These are phyloP conservation scores for Hymenoscyphus fructigenus DNA, from an alignment of 2,329 filamentous ascomycete genomes.

Conservation along the genomic window DNA sequence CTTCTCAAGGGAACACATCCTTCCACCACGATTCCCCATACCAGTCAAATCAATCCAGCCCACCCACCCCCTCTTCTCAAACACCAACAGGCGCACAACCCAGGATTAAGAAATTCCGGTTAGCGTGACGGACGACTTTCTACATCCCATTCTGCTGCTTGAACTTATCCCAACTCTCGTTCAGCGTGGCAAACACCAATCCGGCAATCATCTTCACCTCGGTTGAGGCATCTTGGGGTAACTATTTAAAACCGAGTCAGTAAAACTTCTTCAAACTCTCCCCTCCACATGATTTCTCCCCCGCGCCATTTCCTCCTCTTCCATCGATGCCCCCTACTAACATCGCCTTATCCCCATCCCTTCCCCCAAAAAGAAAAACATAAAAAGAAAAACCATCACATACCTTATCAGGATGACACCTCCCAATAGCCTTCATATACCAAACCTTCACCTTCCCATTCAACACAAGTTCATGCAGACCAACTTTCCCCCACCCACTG, in stretches of 20 bases:
- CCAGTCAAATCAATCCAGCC: no score
- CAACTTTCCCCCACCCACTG: conserved; percentile 95
- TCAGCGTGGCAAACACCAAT: conserved; percentile 65
- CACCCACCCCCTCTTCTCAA: no score
- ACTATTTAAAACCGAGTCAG: conserved; percentile 40
- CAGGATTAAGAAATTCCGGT: no score
- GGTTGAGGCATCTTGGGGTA: conserved; percentile 63
- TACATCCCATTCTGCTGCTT: conserved; percentile 66
- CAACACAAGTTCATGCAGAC: conserved; percentile 88
- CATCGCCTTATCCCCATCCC: no score
- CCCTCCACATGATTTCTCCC: no score
- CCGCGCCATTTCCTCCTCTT: no score
- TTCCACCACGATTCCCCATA: no score
- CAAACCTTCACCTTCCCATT: conserved; percentile 93
- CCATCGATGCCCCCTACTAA: no score
- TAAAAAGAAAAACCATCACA: conserved; percentile 36
- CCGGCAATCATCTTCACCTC: conserved; percentile 66
- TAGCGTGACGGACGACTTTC: no score
- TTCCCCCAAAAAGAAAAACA: not conserved
- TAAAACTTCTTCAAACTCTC: not conserved
- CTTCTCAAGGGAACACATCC: no score
- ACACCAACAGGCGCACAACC: no score
- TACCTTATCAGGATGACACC: conserved; percentile 99
- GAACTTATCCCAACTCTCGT: conserved; percentile 74
- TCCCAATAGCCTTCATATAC: conserved; percentile 99